Conservation (phyloP, 371 early-diverging fungal genomes). For the Apophysomyces elegans region DNA sequence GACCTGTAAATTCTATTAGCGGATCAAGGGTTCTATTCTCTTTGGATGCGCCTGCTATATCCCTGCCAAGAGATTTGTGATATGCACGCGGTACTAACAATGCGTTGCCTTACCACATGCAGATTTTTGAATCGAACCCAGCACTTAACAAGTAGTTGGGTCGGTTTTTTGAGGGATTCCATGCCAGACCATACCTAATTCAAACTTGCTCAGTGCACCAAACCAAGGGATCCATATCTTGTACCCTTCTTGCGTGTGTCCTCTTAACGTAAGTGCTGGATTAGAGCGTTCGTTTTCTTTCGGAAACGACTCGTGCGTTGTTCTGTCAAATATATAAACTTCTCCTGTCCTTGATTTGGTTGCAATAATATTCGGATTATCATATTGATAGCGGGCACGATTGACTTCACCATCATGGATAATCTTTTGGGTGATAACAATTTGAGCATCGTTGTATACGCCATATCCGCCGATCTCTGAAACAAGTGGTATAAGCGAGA, state of each 20-base stretch:
- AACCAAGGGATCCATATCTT: not conserved
- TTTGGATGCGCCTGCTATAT: constrained; percentile 34
- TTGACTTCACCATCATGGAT: constrained; percentile 96
- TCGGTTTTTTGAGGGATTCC: constrained; percentile 67
- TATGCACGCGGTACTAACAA: not conserved
- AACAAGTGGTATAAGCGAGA: not conserved
- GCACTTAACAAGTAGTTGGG: constrained; percentile 76
- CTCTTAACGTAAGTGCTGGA: constrained; percentile 87
- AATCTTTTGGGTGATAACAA: constrained; percentile 85
- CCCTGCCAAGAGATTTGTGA: constrained; percentile 31
- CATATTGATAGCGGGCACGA: constrained; percentile 93
- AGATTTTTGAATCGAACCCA: constrained; percentile 86
- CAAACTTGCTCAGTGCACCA: not conserved
- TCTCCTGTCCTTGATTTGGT: constrained; percentile 91
- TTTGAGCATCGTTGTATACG: constrained; percentile 69
- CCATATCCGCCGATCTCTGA: constrained; percentile 78
- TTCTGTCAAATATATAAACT: constrained; percentile 95
- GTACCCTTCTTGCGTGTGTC: constrained; percentile 95
- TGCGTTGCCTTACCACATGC: constrained; percentile 67
- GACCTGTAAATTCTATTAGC: constrained; percentile 73
- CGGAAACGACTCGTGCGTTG: constrained; percentile 82
- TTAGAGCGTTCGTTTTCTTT: constrained; percentile 67
- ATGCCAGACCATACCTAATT: constrained; percentile 72
- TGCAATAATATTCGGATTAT: constrained; percentile 93
- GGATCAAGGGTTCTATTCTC: constrained; percentile 76